Evolutionary conservation across 208 protist genomes (phyloP), one percentile per base, ranked within the genome.

Genomic region (Zelonia costaricensis): DNA sequence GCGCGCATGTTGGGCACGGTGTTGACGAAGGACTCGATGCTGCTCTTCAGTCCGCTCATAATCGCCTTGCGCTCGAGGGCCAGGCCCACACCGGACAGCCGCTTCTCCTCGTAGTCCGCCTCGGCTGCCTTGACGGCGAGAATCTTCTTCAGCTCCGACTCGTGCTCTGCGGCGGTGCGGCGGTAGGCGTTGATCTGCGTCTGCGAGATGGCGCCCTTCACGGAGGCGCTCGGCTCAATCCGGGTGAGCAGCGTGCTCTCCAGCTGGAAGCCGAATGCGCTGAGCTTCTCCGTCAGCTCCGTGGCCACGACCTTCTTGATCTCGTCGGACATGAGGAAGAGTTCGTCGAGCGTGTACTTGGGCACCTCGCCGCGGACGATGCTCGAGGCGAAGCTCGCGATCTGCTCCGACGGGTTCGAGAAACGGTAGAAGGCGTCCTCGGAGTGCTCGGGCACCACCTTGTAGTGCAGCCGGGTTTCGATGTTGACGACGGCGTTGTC

Each of bases 201-300:
- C 64, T 87, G 76, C n/a, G 76, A 79, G 55, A 94, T 94, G n/a
- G 85, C 88, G 40, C 46, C 27, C 76, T 91, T 85, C 1, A 94
- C 76, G 30, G 80, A 67, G 1, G 0, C 16, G 54, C 69, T 75
- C 8, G 88, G 88, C 27, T 94, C 81, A 45, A 94, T 92, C 31
- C 84, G 58, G 4, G 88, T 92, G 38, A 92, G 56, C 28, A 91
- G 67, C 16, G 86, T 88, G 16, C 74, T 60, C 74, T 85, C 77
- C n/a, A 94, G 59, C 3, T 49, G 57, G 45, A 87, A 92, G 46
- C 88, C 88, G 66, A 82, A 92, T 16, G 59, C 23, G 16, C 40
- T 27, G 58, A 95, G 74, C 45, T 71, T 62, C 39, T 91, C 82
- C 40, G 65, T 79, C 33, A 92, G 67, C 74, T 92, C 80, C 18